Percentiles rank a stretch among this genome's conserved stretches.
Evolutionary conservation across 2,329 filamentous ascomycete species (phyloP).

Genomic region (Penicillium oxalicum): DNA sequence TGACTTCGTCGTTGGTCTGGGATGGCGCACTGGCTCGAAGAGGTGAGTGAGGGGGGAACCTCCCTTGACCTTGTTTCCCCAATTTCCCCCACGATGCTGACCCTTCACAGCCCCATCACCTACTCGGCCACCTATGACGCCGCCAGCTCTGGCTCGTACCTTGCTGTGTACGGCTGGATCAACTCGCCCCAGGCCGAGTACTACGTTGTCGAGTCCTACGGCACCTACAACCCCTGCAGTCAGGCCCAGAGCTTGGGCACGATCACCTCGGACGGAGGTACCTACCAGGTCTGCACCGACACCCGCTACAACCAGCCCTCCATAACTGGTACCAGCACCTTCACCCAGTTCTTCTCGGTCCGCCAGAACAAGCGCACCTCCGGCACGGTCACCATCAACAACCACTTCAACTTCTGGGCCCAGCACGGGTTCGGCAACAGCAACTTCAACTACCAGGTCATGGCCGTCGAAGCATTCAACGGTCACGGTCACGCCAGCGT

Average conservation of each 20-base stretch:
- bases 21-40: slow-evolving; percentile 6
- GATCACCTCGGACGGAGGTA: slow-evolving; percentile 4
- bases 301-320: slow-evolving; percentile 5
- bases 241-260: slow-evolving; percentile 5
- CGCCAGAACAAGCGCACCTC: slow-evolving; percentile 5
- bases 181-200: slow-evolving; percentile 9
- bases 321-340: slow-evolving; percentile 7
- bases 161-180: slow-evolving; percentile 8
- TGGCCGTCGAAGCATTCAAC: slow-evolving; percentile 7
- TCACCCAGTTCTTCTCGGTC: slow-evolving; percentile 11
- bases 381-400: slow-evolving; percentile 8
- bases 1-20: slow-evolving; percentile 8
- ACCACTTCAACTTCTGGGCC: slow-evolving; percentile 11
- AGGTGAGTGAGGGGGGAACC: background rate
- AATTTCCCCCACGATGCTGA: background rate
- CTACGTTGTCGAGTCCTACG: slow-evolving; percentile 8
- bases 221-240: slow-evolving; percentile 8
- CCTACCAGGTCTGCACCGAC: slow-evolving; percentile 9
- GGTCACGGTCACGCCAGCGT: slow-evolving; percentile 6
- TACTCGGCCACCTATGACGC: slow-evolving; percentile 6
- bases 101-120: slow-evolving; percentile 4
- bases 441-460: slow-evolving; percentile 8
- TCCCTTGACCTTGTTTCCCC: too few relatives aligned
- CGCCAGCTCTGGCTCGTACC: slow-evolving; percentile 6
- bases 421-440: slow-evolving; percentile 6